These are phyloP conservation scores for Ogataea pignaliae DNA, from an alignment of 805 yeast species.

Conservation along the genomic window DNA sequence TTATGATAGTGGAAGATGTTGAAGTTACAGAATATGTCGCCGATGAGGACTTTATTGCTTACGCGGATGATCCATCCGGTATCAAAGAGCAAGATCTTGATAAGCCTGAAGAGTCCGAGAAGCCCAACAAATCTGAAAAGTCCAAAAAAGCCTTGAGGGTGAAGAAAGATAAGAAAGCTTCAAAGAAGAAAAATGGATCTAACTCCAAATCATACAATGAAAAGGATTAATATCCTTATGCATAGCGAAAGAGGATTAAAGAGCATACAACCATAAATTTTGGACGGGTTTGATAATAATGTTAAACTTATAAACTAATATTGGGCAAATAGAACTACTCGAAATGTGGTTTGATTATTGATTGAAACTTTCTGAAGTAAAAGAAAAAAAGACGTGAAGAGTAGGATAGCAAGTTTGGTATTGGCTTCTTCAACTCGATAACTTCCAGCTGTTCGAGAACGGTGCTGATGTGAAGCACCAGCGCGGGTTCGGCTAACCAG, in stretches of 20 bases:
- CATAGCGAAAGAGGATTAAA: neutral
- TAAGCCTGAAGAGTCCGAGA: constrained; percentile 2
- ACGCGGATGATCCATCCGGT: too few species aligned
- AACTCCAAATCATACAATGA: too few species aligned
- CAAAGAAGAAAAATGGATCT: constrained; percentile 3
- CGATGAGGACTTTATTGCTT: constrained; percentile 22
- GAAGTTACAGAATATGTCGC: constrained; percentile 35
- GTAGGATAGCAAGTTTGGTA: too few species aligned
- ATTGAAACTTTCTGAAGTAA: too few species aligned
- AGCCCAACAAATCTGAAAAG: too few species aligned
- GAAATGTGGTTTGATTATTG: too few species aligned
- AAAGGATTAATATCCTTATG: neutral
- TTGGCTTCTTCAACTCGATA: too few species aligned
- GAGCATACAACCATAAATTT: neutral
- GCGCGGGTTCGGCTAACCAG: too few species aligned
- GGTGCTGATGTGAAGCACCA: too few species aligned
- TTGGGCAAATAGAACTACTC: neutral
- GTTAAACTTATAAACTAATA: neutral
- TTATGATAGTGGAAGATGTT: constrained; percentile 39
- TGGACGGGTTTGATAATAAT: neutral
- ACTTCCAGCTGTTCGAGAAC: too few species aligned
- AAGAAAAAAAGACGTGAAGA: too few species aligned
- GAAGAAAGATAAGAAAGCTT: constrained; percentile 1
- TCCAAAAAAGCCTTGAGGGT: neutral
- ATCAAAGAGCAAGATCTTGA: constrained; percentile 4